Base-by-base conservation (phyloP, 2,329 filamentous ascomycete species). In the Aureobasidium sp. region DNA sequence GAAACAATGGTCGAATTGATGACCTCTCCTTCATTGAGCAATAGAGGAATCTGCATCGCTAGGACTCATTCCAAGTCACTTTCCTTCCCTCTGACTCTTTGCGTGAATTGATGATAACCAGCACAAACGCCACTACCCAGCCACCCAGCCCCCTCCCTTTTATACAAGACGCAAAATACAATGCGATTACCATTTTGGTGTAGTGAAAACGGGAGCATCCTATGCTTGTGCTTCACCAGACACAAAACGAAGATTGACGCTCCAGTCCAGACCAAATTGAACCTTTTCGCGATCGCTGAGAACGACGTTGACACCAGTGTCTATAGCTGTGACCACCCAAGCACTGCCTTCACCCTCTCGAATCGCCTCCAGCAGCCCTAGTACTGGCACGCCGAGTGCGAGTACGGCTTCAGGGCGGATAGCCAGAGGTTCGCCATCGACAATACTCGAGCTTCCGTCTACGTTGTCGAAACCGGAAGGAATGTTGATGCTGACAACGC, bases 191-290 rank as follows among this genome's bases (percentile, higher is more conserved):
- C 27, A 35, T 12, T 15, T 12, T 8, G 9, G 9, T 33, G 31
- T 12, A 9, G 33, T 8, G 1, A 39, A 15, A 15, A 33, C 44
- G 31, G 31, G 31, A 11, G 31, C 31, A 12, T 14, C 8, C 37
- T 27, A 60, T 17, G 47, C 35, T 40, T 61, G 60, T 39, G 14
- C 42, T 17, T 63, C 62, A 15, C 56, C 62, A 48, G 45, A 35
- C 33, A 49, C 37, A 37, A 70, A 82, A 53, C 75, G 72, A 75
- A 94, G 83, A 68, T 87, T 85, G 15, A 95, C 80, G 65, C 94
- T 86, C 93, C 93, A 97, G 66, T 86, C 84, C 63, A 86, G 85
- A 27, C 90, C 91, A 78, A 97, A 97, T 68, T 92, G 91, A 61
- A 97, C 87, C 0, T 91, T 91, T 66, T 90, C 86, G 22, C 91